Conservation (phyloP, 2,329 filamentous ascomycete genomes). For the Xylariaceae sp. region DNA sequence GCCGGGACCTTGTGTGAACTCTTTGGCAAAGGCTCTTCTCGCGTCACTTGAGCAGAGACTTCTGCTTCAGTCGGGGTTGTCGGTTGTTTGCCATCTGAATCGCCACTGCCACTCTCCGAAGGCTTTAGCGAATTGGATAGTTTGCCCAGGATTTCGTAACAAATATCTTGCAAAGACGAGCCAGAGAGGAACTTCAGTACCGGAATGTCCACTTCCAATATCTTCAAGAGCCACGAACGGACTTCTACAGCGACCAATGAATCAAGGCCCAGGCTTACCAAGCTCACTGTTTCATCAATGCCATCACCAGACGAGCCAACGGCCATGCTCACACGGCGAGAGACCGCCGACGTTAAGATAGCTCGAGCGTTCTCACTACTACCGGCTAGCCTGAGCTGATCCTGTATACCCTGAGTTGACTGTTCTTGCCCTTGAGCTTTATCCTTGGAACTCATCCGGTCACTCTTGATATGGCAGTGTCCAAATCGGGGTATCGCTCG, state of each 20-base stretch:
- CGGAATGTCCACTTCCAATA: conserved; percentile 41
- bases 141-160: conserved; percentile 6
- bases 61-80: too few relatives aligned
- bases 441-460: not conserved
- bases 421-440: not conserved
- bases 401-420: not conserved
- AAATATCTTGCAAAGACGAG: conserved; percentile 9
- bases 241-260: conserved; percentile 35
- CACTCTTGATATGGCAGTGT: not conserved
- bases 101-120: not conserved
- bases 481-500: not conserved
- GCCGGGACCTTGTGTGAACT: too few relatives aligned
- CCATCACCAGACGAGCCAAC: too few relatives aligned
- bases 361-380: not conserved
- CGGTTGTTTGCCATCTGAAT: too few relatives aligned
- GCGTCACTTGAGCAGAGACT: too few relatives aligned
- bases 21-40: too few relatives aligned
- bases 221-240: conserved; percentile 46
- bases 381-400: not conserved
- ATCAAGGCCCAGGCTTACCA: conserved; percentile 26
- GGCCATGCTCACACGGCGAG: not conserved
- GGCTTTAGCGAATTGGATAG: conserved; percentile 4
- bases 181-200: conserved; percentile 37
- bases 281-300: not conserved
- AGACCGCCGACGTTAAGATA: not conserved